Conservation (phyloP, 495 filamentous ascomycete genomes). For the Daldinia caldariorum region DNA sequence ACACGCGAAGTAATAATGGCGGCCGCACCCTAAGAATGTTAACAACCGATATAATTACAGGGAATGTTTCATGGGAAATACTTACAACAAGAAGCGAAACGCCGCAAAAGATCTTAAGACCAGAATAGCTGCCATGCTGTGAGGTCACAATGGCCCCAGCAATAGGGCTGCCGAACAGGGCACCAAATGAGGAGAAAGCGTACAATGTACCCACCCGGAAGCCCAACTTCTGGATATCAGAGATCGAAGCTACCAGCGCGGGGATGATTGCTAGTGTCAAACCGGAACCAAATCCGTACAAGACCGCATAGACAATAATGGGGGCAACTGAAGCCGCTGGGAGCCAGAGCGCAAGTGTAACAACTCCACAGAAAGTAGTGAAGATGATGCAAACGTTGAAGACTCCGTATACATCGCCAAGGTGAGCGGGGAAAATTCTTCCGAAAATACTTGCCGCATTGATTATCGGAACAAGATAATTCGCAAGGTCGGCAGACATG, state of each 20-base stretch:
- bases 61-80: not conserved
- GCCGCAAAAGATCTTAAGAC: constrained; percentile 29
- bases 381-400: constrained; percentile 68
- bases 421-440: constrained; percentile 67
- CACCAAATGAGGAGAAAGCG: constrained; percentile 31
- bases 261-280: constrained; percentile 24
- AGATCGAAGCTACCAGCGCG: constrained; percentile 29
- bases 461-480: constrained; percentile 70
- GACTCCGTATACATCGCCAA: constrained; percentile 71
- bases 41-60: not conserved
- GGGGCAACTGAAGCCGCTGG: constrained; percentile 61
- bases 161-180: constrained; percentile 28
- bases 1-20: constrained; percentile 27
- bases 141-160: constrained; percentile 30
- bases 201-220: constrained; percentile 26
- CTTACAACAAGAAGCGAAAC: constrained; percentile 25
- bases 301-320: constrained; percentile 66
- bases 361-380: constrained; percentile 61
- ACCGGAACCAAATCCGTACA: constrained; percentile 68
- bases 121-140: constrained; percentile 22
- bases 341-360: constrained; percentile 71
- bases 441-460: constrained; percentile 57
- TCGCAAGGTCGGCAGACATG: constrained; percentile 62
- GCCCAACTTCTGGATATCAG: constrained; percentile 29
- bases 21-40: constrained; percentile 16